Base-by-base conservation (phyloP, 352 stramenopile species). In the Phytophthora rubi region DNA sequence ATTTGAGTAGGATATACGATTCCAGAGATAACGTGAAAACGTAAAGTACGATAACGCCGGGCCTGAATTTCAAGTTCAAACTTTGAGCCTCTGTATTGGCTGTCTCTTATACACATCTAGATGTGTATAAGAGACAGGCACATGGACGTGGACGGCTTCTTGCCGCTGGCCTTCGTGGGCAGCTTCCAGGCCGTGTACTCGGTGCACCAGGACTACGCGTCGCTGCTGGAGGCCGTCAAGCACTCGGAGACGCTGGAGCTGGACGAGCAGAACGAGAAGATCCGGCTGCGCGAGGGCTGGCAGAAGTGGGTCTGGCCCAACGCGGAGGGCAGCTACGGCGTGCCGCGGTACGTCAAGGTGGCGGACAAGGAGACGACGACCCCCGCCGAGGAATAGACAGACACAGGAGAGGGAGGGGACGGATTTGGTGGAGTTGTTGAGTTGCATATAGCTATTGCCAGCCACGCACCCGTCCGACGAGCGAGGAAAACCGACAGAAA, bases 221-320 rank as follows among this genome's bases (percentile, higher is more conserved):
- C 90, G 59, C 79, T 97, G 18, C 65, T 94, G 44, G 84, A 88
- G 9, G 76, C 85, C 52, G 83, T 97, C 65, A 86, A 92, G 62
- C 26, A 75, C 12, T 94, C 85, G 26, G 71, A 87, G 49, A 71
- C 70, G 4, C 59, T 96, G 3, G 86, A 97, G 72, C 68, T 97
- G 42, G 91, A 97, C 71, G 83, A 89, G 32, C 74, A 82, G 70
- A 97, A 97, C 76, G 91, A 97, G 70, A 97, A 94, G 76, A 93
- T 97, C 45, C 88, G 91, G 53, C 76, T 96, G 67, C 88, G 87
- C 47, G 65, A 94, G 18, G 89, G 81, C 60, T 97, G 91, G 91
- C 66, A 94, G 60, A 85, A 89, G 80, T 97, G 91, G 91, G 80
- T 97, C 49, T 96, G 92, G 80, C 91, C 91, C 9, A 97, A 97